Evolutionary conservation across 192 early-diverging fungal species (phyloP), one percentile per base, ranked within the genome.

Genomic region (Kappamyces sp.): DNA sequence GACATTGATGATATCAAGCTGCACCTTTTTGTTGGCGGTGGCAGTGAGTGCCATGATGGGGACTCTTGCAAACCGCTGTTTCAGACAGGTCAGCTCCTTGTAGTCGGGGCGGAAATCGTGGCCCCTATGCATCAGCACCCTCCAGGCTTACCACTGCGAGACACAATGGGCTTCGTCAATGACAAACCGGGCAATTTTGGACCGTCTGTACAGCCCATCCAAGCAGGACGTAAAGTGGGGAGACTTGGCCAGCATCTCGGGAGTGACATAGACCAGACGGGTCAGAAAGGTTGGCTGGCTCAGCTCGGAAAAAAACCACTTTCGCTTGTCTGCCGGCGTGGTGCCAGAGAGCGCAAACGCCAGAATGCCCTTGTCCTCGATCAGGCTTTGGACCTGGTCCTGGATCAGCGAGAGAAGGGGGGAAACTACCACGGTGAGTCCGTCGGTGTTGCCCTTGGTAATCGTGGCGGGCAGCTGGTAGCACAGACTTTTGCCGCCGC

Each of bases 91-190:
- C 8, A 96, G 62, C 8, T 73, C 62, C 62, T 87, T 93, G 61
- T 93, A 95, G 62, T 93, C 91, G 0, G 88, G 86, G 36, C 96
- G 84, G 72, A 99, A 99, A 66, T 99, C 94, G 59, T 97, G 96
- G 9, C 96, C 96, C 95, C 91, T 94, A 50, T 96, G n/a, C n/a
- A n/a, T n/a, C n/a, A n/a, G n/a, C n/a, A n/a, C n/a, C n/a, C n/a
- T n/a, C n/a, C n/a, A n/a, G n/a, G n/a, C n/a, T n/a, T n/a, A n/a
- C 55, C 55, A 58, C 30, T 58, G 91, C 47, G 86, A 89, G 12
- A 95, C 72, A 65, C 96, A 99, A 63, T 99, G 96, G 1, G 93
- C 93, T 72, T 99, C 96, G 59, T 99, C 96, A 41, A 99, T 79
- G 0, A 95, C 94, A 73, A 99, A 91, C 31, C 91, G 74, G 0